phyloP scores from a whole-genome alignment of 1,284 basidiomycete genomes.

The Heterobasidion parviporum region DNA sequence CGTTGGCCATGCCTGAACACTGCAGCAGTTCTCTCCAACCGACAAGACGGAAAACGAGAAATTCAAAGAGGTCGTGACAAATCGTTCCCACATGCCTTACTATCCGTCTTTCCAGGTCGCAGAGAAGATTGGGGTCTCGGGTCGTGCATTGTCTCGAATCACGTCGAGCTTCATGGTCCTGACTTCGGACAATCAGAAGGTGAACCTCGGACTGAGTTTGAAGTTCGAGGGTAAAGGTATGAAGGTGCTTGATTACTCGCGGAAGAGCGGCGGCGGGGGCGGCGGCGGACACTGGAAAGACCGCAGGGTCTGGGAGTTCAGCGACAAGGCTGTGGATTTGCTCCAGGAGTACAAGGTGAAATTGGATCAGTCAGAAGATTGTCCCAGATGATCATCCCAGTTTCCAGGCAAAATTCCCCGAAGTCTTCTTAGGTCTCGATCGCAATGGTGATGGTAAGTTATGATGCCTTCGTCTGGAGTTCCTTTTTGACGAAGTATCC shows the following conservation, averaged over 20 bases:
- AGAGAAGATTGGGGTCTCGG: slow-evolving; percentile 62
- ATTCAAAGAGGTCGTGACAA: slow-evolving; percentile 62
- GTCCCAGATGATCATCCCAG: neutral
- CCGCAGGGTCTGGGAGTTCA: slow-evolving; percentile 89
- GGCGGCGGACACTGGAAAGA: slow-evolving; percentile 20
- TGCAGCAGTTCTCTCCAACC: slow-evolving; percentile 72
- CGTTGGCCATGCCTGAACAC: slow-evolving; percentile 3
- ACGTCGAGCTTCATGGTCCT: slow-evolving; percentile 90
- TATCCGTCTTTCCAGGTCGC: slow-evolving; percentile 70
- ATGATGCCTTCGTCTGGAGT: neutral
- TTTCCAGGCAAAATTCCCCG: slow-evolving; percentile 63
- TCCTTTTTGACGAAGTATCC: slow-evolving; percentile 1
- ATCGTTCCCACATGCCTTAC: slow-evolving; percentile 53
- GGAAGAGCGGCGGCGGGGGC: slow-evolving; percentile 39
- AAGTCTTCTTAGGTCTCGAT: slow-evolving; percentile 71
- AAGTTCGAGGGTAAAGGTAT: slow-evolving; percentile 96
- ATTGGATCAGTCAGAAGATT: slow-evolving; percentile 1
- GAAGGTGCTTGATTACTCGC: slow-evolving; percentile 93
- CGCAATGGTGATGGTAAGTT: slow-evolving; percentile 56
- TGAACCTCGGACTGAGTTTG: slow-evolving; percentile 88
- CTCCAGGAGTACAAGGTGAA: slow-evolving; percentile 77
- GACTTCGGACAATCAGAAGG: slow-evolving; percentile 68
- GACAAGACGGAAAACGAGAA: slow-evolving; percentile 74
- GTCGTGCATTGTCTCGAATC: slow-evolving; percentile 79
- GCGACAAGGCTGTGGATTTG: slow-evolving; percentile 77